Percentiles rank a stretch among this genome's conserved stretches.
Conservation (phyloP, 306 rosid genomes). For the Rosa rugosa region DNA sequence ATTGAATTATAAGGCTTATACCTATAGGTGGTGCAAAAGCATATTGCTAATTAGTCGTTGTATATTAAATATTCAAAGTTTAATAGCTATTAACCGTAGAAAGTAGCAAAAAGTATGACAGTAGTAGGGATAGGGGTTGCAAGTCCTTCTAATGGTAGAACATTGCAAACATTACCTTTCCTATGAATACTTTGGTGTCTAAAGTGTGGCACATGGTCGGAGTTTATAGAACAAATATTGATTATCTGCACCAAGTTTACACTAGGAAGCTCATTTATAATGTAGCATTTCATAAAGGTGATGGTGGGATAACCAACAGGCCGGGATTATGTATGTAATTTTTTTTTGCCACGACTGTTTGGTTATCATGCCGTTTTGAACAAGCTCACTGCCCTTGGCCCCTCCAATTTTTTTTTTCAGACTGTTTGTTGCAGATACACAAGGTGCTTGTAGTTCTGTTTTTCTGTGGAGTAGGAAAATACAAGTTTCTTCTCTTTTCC, state of each 20-base stretch:
- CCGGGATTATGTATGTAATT: not conserved
- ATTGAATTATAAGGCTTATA: not conserved
- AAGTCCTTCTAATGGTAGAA: not conserved
- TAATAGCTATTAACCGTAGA: not conserved
- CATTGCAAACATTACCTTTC: not conserved
- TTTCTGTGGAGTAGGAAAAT: not conserved
- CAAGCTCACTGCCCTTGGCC: not conserved
- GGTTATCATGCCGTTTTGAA: not conserved
- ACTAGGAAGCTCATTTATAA: not conserved
- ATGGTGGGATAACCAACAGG: not conserved
- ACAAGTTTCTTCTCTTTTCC: not conserved
- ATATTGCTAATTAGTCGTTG: not conserved
- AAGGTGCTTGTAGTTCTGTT: not conserved
- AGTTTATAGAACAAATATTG: not conserved
- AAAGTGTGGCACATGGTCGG: not conserved
- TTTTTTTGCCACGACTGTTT: not conserved
- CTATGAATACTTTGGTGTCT: not conserved
- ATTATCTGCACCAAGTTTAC: not conserved
- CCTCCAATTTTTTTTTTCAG: not conserved
- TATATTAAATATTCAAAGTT: not conserved
- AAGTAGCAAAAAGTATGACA: not conserved
- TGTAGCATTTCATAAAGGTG: not conserved
- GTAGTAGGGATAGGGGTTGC: not conserved
- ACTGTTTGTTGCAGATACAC: not conserved
- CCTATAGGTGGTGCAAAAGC: not conserved